Evolutionary conservation across 2,329 filamentous ascomycete genomes (phyloP).

Genomic region (Phaeosphaeriaceae sp.): DNA sequence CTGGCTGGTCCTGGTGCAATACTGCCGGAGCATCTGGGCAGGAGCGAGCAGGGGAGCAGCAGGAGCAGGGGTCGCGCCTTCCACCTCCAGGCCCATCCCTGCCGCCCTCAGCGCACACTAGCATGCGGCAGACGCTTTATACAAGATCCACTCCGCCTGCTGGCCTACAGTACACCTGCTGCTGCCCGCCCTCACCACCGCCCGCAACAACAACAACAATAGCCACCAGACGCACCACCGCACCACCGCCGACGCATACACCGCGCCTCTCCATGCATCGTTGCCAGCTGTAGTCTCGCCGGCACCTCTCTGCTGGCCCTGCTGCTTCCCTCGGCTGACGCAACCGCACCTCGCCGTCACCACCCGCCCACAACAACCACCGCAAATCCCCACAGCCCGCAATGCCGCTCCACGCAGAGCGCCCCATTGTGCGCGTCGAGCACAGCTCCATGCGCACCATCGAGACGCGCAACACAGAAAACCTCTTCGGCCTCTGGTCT

Average conservation of each 20-base stretch:
- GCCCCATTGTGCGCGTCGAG: slow-evolving; percentile 89
- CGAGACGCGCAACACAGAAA: slow-evolving; percentile 90
- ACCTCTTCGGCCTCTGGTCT: slow-evolving; percentile 96
- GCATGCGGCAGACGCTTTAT: slow-evolving; percentile 13
- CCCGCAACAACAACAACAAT: neutral
- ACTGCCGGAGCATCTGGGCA: slow-evolving; percentile 26
- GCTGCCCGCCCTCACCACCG: neutral
- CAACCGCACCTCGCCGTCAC: slow-evolving; percentile 21
- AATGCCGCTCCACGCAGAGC: slow-evolving; percentile 86
- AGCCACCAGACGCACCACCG: neutral
- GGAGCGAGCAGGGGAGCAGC: slow-evolving; percentile 6
- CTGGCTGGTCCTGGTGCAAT: slow-evolving; percentile 22
- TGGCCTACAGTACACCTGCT: neutral
- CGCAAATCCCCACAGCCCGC: slow-evolving; percentile 24
- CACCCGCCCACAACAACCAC: slow-evolving; percentile 22
- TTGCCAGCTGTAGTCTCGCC: slow-evolving; percentile 27
- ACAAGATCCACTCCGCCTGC: slow-evolving; percentile 27
- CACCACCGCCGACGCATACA: slow-evolving; percentile 4
- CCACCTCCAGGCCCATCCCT: slow-evolving; percentile 12
- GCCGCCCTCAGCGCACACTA: slow-evolving; percentile 10
- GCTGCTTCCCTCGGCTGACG: slow-evolving; percentile 26
- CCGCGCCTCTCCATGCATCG: slow-evolving; percentile 24
- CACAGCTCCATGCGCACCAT: slow-evolving; percentile 92
- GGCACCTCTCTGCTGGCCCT: slow-evolving; percentile 24
- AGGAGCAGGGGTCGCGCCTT: slow-evolving; percentile 13